Evolutionary conservation across 192 early-diverging fungal genomes (phyloP).

Genomic region (Chytriomyces hyalinus): DNA sequence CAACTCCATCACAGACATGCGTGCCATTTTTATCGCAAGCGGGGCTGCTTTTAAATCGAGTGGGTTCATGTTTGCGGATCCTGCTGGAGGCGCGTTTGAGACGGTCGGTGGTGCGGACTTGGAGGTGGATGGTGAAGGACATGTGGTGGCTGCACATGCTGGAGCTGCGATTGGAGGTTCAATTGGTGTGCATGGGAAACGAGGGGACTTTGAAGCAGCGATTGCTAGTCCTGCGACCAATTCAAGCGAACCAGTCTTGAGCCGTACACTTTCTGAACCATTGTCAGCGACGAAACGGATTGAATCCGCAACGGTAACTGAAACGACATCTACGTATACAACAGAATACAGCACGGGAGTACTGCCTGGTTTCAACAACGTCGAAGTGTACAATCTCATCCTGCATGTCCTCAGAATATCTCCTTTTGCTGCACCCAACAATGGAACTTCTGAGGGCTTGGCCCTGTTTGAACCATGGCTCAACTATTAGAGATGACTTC

Average conservation of each 20-base stretch:
- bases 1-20: slow-evolving; percentile 73
- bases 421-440: slow-evolving; percentile 65
- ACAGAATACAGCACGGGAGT: not conserved
- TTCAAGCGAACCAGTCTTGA: not conserved
- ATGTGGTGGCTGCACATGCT: not conserved
- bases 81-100: not conserved
- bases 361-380: slow-evolving; percentile 67
- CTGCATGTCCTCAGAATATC: slow-evolving; percentile 58
- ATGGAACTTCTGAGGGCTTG: slow-evolving; percentile 60
- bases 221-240: not conserved
- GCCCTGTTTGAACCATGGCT: slow-evolving; percentile 20
- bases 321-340: too few species aligned
- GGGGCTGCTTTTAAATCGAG: slow-evolving; percentile 65
- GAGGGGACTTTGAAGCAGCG: not conserved
- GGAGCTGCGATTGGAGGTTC: slow-evolving; percentile 25
- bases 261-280: too few species aligned
- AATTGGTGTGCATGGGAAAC: not conserved
- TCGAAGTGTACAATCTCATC: slow-evolving; percentile 76
- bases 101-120: not conserved
- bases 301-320: too few species aligned
- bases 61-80: not conserved
- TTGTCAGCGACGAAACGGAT: too few species aligned
- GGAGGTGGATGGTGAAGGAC: slow-evolving; percentile 5
- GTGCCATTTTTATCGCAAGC: slow-evolving; percentile 79
- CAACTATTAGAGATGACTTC: not conserved